A percentile compares a stretch with the other conserved stretches of the same genome.
Evolutionary conservation across 495 filamentous ascomycete species (phyloP).

Genomic region (Xylaria intraflava): DNA sequence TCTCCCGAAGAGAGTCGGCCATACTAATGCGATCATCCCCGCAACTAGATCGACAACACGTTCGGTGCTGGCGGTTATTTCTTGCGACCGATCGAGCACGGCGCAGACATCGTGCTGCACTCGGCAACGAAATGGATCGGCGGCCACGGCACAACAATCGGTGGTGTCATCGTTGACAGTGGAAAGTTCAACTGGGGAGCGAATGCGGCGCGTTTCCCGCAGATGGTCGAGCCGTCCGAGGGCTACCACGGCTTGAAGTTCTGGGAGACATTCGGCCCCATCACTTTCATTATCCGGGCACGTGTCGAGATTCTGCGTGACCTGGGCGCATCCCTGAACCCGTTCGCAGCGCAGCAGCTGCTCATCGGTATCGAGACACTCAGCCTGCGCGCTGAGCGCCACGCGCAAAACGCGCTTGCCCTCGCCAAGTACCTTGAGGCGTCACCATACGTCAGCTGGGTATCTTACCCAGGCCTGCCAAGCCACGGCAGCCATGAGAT

Average conservation of each 20-base stretch:
- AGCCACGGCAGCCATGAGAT: constrained; percentile 70
- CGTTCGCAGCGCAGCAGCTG: constrained; percentile 93
- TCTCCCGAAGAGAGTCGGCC: not conserved
- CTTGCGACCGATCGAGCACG: constrained; percentile 81
- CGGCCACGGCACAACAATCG: constrained; percentile 94
- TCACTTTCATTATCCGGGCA: constrained; percentile 76
- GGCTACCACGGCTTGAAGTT: constrained; percentile 97
- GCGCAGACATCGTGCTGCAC: constrained; percentile 92
- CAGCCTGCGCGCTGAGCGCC: constrained; percentile 76
- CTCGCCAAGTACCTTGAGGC: constrained; percentile 80
- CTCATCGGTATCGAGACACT: constrained; percentile 88
- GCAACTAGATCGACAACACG: constrained; percentile 77
- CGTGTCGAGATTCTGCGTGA: constrained; percentile 80
- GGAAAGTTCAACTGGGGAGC: constrained; percentile 97
- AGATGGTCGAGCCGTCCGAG: constrained; percentile 84
- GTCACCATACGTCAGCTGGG: constrained; percentile 83
- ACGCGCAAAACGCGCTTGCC: constrained; percentile 76
- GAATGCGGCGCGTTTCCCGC: constrained; percentile 80
- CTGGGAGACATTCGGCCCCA: constrained; percentile 88
- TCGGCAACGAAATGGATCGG: constrained; percentile 99
- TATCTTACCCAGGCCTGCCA: constrained; percentile 85
- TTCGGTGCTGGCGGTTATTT: constrained; percentile 96
- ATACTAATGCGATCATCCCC: not conserved
- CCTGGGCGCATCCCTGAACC: constrained; percentile 76
- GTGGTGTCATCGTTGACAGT: constrained; percentile 80